Conservation (phyloP, 2,329 filamentous ascomycete genomes). For the Epichloe gansuensis region DNA sequence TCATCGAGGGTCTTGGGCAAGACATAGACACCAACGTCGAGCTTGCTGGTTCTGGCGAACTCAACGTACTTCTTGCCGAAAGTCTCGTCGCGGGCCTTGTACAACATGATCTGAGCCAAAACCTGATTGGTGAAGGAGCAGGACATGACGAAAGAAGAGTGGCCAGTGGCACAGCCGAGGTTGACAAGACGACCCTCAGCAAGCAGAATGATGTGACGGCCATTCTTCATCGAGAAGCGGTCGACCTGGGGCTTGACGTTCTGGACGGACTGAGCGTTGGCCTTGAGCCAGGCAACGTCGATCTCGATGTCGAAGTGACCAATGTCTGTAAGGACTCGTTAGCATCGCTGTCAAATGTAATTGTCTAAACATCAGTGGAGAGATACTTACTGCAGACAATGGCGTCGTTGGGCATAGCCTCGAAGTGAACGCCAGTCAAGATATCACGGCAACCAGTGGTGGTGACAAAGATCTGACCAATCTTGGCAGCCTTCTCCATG, state of each 20-base stretch:
- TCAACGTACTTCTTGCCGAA: conserved; percentile 93
- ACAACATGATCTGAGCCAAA: conserved; percentile 96
- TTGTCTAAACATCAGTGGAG: background rate
- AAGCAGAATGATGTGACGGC: conserved; percentile 94
- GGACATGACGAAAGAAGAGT: conserved; percentile 99
- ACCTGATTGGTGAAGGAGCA: conserved; percentile 99
- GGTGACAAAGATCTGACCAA: conserved; percentile 97
- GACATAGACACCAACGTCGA: conserved; percentile 75
- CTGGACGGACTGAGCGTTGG: conserved; percentile 81
- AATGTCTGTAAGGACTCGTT: conserved; percentile 49
- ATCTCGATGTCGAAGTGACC: conserved; percentile 99
- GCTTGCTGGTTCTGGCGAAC: conserved; percentile 86
- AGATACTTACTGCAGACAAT: conserved; percentile 78
- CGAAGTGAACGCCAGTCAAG: conserved; percentile 81
- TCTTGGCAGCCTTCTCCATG: conserved; percentile 87
- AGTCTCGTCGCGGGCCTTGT: conserved; percentile 75
- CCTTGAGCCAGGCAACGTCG: conserved; percentile 98
- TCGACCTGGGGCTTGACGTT: conserved; percentile 99
- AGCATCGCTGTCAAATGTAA: background rate
- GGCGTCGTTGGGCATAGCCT: conserved; percentile 91
- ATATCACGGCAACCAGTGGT: conserved; percentile 99
- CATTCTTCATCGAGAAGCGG: conserved; percentile 87
- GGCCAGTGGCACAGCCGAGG: conserved; percentile 95
- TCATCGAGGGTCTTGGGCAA: conserved; percentile 97
- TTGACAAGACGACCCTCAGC: conserved; percentile 98